Evolutionary conservation across 805 yeast species (phyloP), one percentile per base, ranked within the genome.

Genomic region (Wickerhamomyces chambardii): DNA sequence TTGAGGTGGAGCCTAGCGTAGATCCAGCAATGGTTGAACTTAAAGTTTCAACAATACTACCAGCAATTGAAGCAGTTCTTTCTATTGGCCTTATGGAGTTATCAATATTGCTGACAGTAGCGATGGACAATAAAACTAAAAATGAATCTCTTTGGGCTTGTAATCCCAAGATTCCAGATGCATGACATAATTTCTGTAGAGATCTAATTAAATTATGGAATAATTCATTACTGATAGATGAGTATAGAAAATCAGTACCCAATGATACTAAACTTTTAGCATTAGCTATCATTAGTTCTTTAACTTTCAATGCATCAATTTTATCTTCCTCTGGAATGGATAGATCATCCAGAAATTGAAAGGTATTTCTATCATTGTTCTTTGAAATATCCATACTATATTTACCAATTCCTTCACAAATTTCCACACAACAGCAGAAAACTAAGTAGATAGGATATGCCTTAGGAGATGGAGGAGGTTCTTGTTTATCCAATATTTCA

Each of bases 401-500:
- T 26, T 66, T 60, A 7, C 83, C 76, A 15, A 85, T 62, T 1
- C 89, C 89, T 22, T 87, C 95, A 4, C 85, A 68, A 16, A 79
- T 61, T 3, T 70, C 53, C 33, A 68, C 66, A 3, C 78, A 46
- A 27, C 79, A 66, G 14, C 64, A 63, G 33, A 78, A 59, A 1
- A 83, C 66, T 25, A 90, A 63, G 51, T 64, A 73, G 33, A 73
- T 61, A 2, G 75, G 55, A 39, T 92, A 89, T 0, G 80, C 69
- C 6, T 63, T 63, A 2, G 92, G 84, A 2, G 68, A 59, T 1
- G 63, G 48, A 0, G 96, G 96, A 0, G 95, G 78, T 19, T 84
- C 94, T 0, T 62, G 46, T 48, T 87, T 87, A 51, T 90, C 97
- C 17, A 92, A 64, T 35, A 79, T 71, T 37, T 90, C 96, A 22